These are phyloP conservation scores for Scheffersomyces illinoinensis DNA, from an alignment of 1,139 yeast genomes.

Conservation along the genomic window DNA sequence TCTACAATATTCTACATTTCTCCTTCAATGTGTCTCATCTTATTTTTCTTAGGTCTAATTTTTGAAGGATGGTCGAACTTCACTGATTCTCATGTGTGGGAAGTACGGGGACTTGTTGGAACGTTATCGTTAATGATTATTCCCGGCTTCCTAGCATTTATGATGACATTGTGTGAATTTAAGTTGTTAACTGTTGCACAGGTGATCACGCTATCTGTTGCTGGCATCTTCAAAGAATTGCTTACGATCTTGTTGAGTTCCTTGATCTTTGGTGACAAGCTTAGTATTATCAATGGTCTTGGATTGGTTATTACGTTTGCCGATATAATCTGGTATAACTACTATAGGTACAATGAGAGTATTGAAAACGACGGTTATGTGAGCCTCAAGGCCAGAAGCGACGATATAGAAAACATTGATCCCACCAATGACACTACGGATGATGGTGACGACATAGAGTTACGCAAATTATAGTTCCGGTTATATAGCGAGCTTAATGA, in stretches of 20 bases:
- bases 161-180: constrained; percentile 90
- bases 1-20: constrained; percentile 80
- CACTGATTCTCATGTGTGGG: constrained; percentile 61
- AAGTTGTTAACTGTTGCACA: constrained; percentile 79
- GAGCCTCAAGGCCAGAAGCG: constrained; percentile 2
- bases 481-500: neutral
- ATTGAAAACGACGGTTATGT: constrained; percentile 8
- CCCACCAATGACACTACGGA: neutral
- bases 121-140: constrained; percentile 63
- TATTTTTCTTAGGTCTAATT: constrained; percentile 59
- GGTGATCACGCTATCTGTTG: constrained; percentile 82
- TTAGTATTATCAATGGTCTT: constrained; percentile 65
- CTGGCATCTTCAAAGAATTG: constrained; percentile 91
- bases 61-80: constrained; percentile 68
- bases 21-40: constrained; percentile 73
- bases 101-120: constrained; percentile 47
- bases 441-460: neutral
- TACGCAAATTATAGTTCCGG: neutral
- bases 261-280: constrained; percentile 70
- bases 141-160: constrained; percentile 86
- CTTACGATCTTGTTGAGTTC: constrained; percentile 75
- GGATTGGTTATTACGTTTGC: constrained; percentile 76
- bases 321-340: constrained; percentile 83
- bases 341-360: constrained; percentile 47
- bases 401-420: neutral